Evolutionary conservation across 1,139 yeast genomes (phyloP), one percentile per base, ranked within the genome.

Genomic region (Hemisphaericaspora subhashii): DNA sequence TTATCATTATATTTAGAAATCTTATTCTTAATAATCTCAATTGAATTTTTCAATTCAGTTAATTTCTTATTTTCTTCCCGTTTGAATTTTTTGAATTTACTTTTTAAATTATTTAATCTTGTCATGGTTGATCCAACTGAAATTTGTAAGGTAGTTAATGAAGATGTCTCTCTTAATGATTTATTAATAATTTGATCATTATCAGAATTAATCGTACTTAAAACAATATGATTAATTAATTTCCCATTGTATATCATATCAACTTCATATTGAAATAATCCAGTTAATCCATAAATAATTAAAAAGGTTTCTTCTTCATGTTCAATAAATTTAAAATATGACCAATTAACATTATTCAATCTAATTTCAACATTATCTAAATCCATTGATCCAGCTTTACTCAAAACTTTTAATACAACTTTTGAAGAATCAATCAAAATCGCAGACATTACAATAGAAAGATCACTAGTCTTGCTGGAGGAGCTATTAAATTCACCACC

Each of bases 181-280:
- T 66, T 63, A 18, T 67, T 67, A 29, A 71, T 53, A 3, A 62
- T 58, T 12, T 47, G 46, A 13, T 59, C 59, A 14, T 59, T 48
- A 39, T 61, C 58, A 4, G 36, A 46, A 33, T 43, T 37, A 18
- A 20, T 24, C 5, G 46, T 46, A 3, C 76, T 71, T 43, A 64
- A 68, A 24, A 71, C 52, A 9, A 62, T 46, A 38, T 56, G 63
- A 17, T 57, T 51, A 12, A 63, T 43, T 11, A 60, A 38, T 10
- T 40, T 38, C 20, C 60, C 61, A 16, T 70, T 62, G 36, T 72
- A 64, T 37, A 60, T 52, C 36, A 77, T 63, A 42, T 81, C 86
- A 37, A 84, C 74, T 50, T 81, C 87, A 51, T 82, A 84, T 45
- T 83, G 86, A 31, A 80, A 79, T 21, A 78, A 60, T 0, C 89